Evolutionary conservation across 139 green algal genomes (phyloP).

Genomic region (Coelastrella sp.): DNA sequence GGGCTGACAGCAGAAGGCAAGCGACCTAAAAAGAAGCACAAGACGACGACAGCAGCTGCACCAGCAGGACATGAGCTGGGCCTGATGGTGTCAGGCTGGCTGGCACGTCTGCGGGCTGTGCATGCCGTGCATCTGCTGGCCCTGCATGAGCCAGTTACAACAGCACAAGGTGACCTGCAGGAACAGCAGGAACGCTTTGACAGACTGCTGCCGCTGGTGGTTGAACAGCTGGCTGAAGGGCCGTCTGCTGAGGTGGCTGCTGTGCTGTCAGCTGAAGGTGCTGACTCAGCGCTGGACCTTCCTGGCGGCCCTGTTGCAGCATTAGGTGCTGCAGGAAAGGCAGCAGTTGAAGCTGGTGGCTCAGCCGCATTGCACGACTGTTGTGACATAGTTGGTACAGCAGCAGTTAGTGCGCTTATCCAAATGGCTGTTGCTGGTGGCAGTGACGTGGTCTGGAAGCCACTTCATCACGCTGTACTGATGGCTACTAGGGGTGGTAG

Average conservation of each 20-base stretch:
- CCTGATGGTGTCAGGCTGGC: conserved; percentile 53
- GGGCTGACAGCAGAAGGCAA: background rate
- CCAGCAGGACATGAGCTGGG: background rate
- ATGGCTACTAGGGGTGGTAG: conserved; percentile 55
- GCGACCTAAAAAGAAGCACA: conserved; percentile 64
- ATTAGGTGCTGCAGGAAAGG: conserved; percentile 10
- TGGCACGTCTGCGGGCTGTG: conserved; percentile 70
- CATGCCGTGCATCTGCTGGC: conserved; percentile 85
- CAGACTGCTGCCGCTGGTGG: conserved; percentile 71
- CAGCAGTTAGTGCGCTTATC: conserved; percentile 65
- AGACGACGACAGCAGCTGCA: conserved; percentile 41
- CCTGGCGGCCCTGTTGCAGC: conserved; percentile 49
- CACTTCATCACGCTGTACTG: conserved; percentile 83
- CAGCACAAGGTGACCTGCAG: conserved; percentile 72
- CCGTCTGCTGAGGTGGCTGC: conserved; percentile 35
- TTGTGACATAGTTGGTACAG: conserved; percentile 47
- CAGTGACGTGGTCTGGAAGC: conserved; percentile 86
- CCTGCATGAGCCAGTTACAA: conserved; percentile 82
- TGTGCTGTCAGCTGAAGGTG: conserved; percentile 9
- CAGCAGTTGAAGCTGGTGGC: conserved; percentile 8
- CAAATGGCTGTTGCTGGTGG: conserved; percentile 81
- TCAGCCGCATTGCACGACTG: background rate
- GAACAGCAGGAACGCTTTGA: conserved; percentile 74
- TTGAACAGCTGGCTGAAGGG: conserved; percentile 56
- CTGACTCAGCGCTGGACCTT: conserved; percentile 47